Percentiles rank a stretch among this genome's conserved stretches.
Conservation (phyloP, 352 stramenopile species). For the Blastocystis sp. region DNA sequence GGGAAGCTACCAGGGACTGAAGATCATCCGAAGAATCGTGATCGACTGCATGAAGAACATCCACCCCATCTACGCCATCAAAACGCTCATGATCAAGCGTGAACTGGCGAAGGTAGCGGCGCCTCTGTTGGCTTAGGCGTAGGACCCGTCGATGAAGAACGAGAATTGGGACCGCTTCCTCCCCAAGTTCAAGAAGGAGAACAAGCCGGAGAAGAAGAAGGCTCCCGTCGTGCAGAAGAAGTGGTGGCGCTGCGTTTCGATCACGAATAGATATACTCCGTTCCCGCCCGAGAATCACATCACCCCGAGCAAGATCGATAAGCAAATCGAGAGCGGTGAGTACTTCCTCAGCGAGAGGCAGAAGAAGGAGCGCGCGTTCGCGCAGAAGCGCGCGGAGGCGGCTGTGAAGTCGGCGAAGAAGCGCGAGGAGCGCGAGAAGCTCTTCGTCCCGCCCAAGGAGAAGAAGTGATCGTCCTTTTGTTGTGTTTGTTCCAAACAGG, state of each 20-base stretch:
- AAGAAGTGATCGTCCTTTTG: constrained; percentile 65
- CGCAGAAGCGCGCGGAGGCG: constrained; percentile 44
- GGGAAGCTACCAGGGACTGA: constrained; percentile 81
- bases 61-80: constrained; percentile 99
- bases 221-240: constrained; percentile 81
- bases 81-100: constrained; percentile 99
- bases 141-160: constrained; percentile 90
- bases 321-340: constrained; percentile 96
- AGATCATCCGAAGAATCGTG: constrained; percentile 91
- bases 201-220: constrained; percentile 91
- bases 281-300: constrained; percentile 92
- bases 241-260: not conserved
- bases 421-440: constrained; percentile 54
- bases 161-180: constrained; percentile 99
- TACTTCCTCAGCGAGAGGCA: constrained; percentile 98
- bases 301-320: constrained; percentile 92
- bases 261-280: constrained; percentile 87
- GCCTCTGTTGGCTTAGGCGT: not conserved
- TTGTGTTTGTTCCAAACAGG: not conserved
- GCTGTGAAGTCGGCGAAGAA: constrained; percentile 23
- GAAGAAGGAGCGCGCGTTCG: constrained; percentile 82
- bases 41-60: constrained; percentile 99
- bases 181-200: constrained; percentile 98
- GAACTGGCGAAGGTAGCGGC: constrained; percentile 89
- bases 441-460: constrained; percentile 71